Percentiles rank a stretch among this genome's conserved stretches.
Conservation (phyloP, 2,329 filamentous ascomycete genomes). For the Bipolaris oryzae region DNA sequence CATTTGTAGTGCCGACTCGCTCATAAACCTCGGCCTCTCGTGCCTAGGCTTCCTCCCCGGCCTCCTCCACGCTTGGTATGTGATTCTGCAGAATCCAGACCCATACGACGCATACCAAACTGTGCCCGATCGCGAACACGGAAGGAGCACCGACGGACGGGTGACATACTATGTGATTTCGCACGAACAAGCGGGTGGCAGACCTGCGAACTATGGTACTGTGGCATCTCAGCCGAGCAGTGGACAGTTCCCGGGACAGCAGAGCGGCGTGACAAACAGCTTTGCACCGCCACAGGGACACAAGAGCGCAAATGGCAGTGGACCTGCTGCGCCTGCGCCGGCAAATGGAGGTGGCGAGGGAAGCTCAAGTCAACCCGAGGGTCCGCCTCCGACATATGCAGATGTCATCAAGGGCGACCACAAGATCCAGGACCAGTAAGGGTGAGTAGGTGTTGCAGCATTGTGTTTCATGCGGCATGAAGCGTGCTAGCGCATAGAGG, state of each 20-base stretch:
- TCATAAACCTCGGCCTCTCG: conserved; percentile 95
- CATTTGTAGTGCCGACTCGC: conserved; percentile 86
- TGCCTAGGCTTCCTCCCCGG: conserved; percentile 69
- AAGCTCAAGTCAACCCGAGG: conserved; percentile 45
- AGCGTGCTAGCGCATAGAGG: background rate
- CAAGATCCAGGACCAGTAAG: conserved; percentile 71
- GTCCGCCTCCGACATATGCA: conserved; percentile 80
- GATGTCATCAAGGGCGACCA: conserved; percentile 89
- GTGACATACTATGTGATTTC: conserved; percentile 38
- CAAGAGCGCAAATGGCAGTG: conserved; percentile 20
- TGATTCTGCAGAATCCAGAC: conserved; percentile 90
- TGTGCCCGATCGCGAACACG: conserved; percentile 60
- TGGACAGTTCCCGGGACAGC: conserved; percentile 52
- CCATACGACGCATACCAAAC: conserved; percentile 66
- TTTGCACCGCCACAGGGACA: conserved; percentile 37
- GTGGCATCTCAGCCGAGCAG: conserved; percentile 46
- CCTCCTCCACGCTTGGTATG: conserved; percentile 96
- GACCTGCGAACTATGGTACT: conserved; percentile 50
- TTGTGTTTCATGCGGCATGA: too few species aligned
- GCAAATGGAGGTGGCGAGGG: conserved; percentile 31
- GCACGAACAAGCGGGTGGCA: conserved; percentile 49
- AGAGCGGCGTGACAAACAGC: conserved; percentile 42
- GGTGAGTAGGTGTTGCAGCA: background rate
- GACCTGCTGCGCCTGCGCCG: conserved; percentile 16
- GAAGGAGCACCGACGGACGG: conserved; percentile 32